phyloP scores from a whole-genome alignment of 2,329 filamentous ascomycete genomes.

The Arthrinium phaeospermum region DNA sequence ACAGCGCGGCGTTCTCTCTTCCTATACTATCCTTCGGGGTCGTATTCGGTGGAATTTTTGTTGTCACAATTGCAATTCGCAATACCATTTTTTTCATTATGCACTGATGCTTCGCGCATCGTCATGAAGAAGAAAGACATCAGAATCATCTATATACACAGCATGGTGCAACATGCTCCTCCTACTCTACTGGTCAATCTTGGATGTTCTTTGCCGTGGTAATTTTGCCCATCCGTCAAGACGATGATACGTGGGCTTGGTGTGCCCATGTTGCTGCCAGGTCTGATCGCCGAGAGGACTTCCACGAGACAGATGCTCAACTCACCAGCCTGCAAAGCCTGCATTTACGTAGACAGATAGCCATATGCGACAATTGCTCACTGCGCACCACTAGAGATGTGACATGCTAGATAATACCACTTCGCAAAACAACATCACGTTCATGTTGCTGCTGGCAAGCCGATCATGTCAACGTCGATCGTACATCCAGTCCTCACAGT shows the following conservation, averaged over 20 bases:
- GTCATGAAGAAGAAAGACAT: slow-evolving; percentile 22
- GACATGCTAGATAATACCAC: neutral
- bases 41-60: slow-evolving; percentile 55
- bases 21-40: slow-evolving; percentile 55
- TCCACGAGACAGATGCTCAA: no score
- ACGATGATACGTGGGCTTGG: no score
- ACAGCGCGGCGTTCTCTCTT: slow-evolving; percentile 51
- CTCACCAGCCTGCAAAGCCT: no score
- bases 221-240: no score
- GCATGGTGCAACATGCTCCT: no score
- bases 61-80: slow-evolving; percentile 32
- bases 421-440: neutral
- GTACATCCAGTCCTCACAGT: neutral
- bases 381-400: neutral
- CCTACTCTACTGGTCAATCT: no score
- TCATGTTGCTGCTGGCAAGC: no score
- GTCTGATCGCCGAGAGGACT: no score
- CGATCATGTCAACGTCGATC: neutral
- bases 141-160: no score
- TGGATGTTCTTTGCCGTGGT: no score
- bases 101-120: slow-evolving; percentile 21
- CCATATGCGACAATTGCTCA: neutral
- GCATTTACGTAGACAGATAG: neutral
- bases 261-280: no score
- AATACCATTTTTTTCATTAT: slow-evolving; percentile 23